A percentile compares a stretch with the other conserved stretches of the same genome.
phyloP scores from a whole-genome alignment of 805 yeast genomes.

The Candida golubevii region DNA sequence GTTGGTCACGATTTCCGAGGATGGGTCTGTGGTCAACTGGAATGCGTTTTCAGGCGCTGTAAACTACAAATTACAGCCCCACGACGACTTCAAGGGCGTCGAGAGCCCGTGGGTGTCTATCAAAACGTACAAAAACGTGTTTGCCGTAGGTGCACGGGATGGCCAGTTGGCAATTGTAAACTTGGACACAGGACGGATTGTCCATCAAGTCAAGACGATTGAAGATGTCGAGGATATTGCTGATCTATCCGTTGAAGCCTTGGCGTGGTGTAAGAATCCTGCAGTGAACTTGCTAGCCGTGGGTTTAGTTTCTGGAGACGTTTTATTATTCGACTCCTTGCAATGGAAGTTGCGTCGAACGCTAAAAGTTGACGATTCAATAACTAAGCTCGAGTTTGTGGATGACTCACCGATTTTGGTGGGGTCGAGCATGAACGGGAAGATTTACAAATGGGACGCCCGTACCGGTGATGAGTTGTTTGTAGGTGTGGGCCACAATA shows the following conservation, averaged over 20 bases:
- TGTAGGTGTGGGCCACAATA: slow-evolving; percentile 86
- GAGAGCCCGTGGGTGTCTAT: slow-evolving; percentile 87
- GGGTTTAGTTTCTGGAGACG: slow-evolving; percentile 85
- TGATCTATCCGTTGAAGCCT: slow-evolving; percentile 49
- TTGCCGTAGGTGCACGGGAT: slow-evolving; percentile 84
- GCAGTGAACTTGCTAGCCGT: slow-evolving; percentile 64
- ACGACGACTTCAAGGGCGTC: slow-evolving; percentile 64
- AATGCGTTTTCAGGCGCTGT: slow-evolving; percentile 75
- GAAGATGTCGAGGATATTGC: slow-evolving; percentile 47
- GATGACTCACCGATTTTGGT: slow-evolving; percentile 54
- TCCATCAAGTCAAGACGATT: slow-evolving; percentile 61
- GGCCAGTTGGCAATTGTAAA: slow-evolving; percentile 82
- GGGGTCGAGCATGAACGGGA: slow-evolving; percentile 81
- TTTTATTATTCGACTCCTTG: slow-evolving; percentile 75
- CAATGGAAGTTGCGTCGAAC: slow-evolving; percentile 83
- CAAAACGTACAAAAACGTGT: slow-evolving; percentile 46
- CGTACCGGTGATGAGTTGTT: slow-evolving; percentile 77
- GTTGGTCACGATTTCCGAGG: slow-evolving; percentile 76
- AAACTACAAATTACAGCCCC: slow-evolving; percentile 59
- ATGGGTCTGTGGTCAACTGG: slow-evolving; percentile 85
- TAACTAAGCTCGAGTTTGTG: slow-evolving; percentile 73
- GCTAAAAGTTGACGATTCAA: slow-evolving; percentile 70
- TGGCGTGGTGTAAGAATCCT: slow-evolving; percentile 66
- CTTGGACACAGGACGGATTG: slow-evolving; percentile 64
- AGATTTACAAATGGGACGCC: slow-evolving; percentile 81